A percentile compares a stretch with the other conserved stretches of the same genome.
Conservation (phyloP, 2,329 filamentous ascomycete species). For the Aspergillus texensis region DNA sequence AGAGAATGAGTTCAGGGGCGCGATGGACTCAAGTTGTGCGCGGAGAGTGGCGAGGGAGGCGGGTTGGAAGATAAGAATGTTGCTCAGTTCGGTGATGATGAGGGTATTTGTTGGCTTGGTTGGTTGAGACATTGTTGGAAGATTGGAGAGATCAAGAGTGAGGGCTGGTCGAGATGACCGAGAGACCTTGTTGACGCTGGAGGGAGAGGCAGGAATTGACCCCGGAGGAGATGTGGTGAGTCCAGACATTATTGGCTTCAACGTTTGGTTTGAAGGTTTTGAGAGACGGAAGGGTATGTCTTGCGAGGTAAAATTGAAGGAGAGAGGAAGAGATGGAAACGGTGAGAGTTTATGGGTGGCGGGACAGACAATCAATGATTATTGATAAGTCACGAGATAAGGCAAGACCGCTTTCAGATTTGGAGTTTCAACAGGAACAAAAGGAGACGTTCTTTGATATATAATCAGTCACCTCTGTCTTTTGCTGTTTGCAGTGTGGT, state of each 20-base stretch:
- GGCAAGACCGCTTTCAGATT: neutral
- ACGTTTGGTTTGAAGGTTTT: neutral
- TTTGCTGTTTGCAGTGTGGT: neutral
- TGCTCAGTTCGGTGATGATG: constrained; percentile 52
- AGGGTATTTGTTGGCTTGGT: constrained; percentile 54
- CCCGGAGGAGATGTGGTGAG: constrained; percentile 20
- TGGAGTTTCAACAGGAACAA: neutral
- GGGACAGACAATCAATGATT: neutral
- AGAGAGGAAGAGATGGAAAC: neutral
- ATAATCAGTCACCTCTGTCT: neutral
- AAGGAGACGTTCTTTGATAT: neutral
- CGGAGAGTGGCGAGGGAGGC: constrained; percentile 47
- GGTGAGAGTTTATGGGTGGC: neutral
- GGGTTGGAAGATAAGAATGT: constrained; percentile 51
- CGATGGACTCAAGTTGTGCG: constrained; percentile 44
- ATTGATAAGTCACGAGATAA: constrained; percentile 1
- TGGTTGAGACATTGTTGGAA: constrained; percentile 50
- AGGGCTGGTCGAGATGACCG: constrained; percentile 39
- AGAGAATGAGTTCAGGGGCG: constrained; percentile 53
- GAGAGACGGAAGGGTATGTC: neutral
- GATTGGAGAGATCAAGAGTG: constrained; percentile 49
- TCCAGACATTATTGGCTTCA: constrained; percentile 25
- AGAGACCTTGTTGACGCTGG: constrained; percentile 24
- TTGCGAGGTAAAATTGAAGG: neutral
- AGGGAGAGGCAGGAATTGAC: constrained; percentile 29